A percentile compares a stretch with the other conserved stretches of the same genome.
These are phyloP conservation scores for Trichoderma koningiopsis DNA, from an alignment of 2,329 filamentous ascomycete species.

Conservation along the genomic window DNA sequence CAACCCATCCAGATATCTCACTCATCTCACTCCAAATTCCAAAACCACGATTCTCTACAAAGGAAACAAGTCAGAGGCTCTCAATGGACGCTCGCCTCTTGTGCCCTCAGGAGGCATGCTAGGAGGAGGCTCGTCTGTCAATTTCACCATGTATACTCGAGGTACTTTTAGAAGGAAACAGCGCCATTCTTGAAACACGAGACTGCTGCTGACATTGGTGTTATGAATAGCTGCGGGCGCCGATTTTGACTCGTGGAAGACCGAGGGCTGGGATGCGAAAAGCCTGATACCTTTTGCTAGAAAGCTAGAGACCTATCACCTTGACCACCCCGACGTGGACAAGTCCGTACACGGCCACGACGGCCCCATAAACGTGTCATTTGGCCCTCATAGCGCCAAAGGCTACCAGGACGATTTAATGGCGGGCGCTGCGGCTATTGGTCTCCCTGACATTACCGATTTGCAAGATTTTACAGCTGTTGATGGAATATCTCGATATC, in stretches of 20 bases:
- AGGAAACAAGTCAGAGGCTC: constrained; percentile 29
- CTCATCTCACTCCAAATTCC: constrained; percentile 30
- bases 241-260: constrained; percentile 41
- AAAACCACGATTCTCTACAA: constrained; percentile 33
- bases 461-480: constrained; percentile 52
- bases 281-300: constrained; percentile 39
- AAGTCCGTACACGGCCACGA: constrained; percentile 52
- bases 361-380: constrained; percentile 59
- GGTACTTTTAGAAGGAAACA: constrained; percentile 8
- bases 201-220: neutral
- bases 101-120: constrained; percentile 35
- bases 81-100: constrained; percentile 32
- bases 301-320: constrained; percentile 59
- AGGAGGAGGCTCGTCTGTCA: constrained; percentile 40
- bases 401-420: constrained; percentile 52
- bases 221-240: constrained; percentile 32
- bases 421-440: constrained; percentile 48
- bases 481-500: constrained; percentile 37
- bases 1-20: constrained; percentile 31
- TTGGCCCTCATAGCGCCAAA: constrained; percentile 48
- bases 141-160: constrained; percentile 39
- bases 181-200: neutral
- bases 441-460: constrained; percentile 52
- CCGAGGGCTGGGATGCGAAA: constrained; percentile 38
- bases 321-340: constrained; percentile 38